Evolutionary conservation across 2,329 filamentous ascomycete species (phyloP).

Genomic region (Cladosporium sp.): DNA sequence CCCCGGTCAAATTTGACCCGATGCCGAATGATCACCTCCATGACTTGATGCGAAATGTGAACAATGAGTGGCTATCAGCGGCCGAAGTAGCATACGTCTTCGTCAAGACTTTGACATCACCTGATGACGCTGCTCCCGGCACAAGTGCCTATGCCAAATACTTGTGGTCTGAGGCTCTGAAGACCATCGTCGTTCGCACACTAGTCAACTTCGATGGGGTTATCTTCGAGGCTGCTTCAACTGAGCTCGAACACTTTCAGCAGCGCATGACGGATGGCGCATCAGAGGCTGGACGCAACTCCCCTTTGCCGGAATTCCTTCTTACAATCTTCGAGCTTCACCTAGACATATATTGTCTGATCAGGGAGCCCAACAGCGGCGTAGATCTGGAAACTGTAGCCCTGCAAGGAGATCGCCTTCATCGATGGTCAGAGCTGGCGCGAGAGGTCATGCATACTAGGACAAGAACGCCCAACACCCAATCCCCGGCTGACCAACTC

Average conservation of each 20-base stretch:
- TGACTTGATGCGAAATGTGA: constrained; percentile 42
- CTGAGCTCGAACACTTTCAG: constrained; percentile 11
- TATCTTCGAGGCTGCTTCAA: constrained; percentile 35
- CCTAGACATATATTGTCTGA: constrained; percentile 60
- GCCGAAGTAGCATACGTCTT: constrained; percentile 44
- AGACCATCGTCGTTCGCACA: constrained; percentile 50
- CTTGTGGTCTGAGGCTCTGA: constrained; percentile 52
- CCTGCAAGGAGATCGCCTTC: constrained; percentile 54
- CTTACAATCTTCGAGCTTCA: constrained; percentile 63
- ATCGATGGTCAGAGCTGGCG: constrained; percentile 56
- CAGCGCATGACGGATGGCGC: background rate
- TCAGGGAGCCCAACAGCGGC: constrained; percentile 56
- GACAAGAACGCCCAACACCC: background rate
- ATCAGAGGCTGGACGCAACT: background rate
- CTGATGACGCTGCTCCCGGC: background rate
- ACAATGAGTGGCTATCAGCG: constrained; percentile 42
- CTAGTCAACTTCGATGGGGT: constrained; percentile 52
- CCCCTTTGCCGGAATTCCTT: constrained; percentile 44
- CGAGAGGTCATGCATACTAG: constrained; percentile 47
- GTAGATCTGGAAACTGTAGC: constrained; percentile 48
- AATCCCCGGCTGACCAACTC: constrained; percentile 35
- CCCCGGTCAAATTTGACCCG: constrained; percentile 12
- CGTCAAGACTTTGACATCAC: constrained; percentile 6
- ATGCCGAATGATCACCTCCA: constrained; percentile 32
- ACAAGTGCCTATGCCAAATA: constrained; percentile 46